Conservation (phyloP, 2,329 filamentous ascomycete species). For the Domatiomyces catenatus region DNA sequence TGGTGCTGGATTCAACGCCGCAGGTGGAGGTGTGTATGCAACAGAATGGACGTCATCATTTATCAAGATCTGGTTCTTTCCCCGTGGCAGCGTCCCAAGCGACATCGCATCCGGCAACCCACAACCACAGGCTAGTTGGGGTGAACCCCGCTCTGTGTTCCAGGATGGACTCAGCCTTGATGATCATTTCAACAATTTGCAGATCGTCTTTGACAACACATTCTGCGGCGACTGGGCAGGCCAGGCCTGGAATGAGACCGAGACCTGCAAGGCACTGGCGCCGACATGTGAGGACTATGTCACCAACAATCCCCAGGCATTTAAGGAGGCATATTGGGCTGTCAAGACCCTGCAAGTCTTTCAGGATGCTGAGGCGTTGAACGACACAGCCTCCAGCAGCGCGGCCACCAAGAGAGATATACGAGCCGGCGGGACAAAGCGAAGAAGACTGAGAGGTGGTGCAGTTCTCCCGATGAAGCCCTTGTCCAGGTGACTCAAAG, state of each 20-base stretch:
- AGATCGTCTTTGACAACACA: constrained; percentile 37
- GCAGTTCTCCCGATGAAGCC: background rate
- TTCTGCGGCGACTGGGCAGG: constrained; percentile 34
- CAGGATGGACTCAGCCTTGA: constrained; percentile 26
- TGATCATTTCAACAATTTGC: constrained; percentile 28
- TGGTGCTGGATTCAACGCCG: constrained; percentile 39
- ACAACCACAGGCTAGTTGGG: constrained; percentile 29
- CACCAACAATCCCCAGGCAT: constrained; percentile 48
- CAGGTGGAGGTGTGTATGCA: constrained; percentile 50
- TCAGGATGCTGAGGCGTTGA: constrained; percentile 19
- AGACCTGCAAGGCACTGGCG: constrained; percentile 42
- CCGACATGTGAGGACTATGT: constrained; percentile 58
- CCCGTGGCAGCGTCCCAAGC: constrained; percentile 28
- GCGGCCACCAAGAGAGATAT: background rate
- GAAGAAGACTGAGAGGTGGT: background rate
- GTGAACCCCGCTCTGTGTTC: constrained; percentile 32
- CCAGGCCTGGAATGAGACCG: constrained; percentile 7
- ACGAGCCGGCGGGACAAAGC: background rate
- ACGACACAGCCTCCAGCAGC: background rate
- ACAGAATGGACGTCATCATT: constrained; percentile 58
- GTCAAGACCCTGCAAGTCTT: constrained; percentile 58
- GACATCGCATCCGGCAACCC: constrained; percentile 31
- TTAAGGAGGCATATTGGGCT: constrained; percentile 58
- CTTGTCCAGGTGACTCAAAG: background rate
- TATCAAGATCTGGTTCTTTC: constrained; percentile 57